Base-by-base conservation (phyloP, 768 basidiomycete species). In the Boletus huronensis region DNA sequence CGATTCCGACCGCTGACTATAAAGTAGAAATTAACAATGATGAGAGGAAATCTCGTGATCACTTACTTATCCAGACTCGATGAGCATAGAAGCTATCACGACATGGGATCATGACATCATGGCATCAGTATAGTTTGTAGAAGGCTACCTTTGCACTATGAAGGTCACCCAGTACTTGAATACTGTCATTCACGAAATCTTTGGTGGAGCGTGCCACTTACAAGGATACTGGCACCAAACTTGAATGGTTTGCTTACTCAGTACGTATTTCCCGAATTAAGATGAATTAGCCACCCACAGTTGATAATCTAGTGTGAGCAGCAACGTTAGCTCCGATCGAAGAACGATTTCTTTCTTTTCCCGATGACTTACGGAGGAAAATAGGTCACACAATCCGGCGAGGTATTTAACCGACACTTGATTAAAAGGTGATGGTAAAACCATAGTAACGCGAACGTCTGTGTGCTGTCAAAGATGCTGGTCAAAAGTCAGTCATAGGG, bases 401-500 rank as follows among this genome's bases (percentile, higher is more conserved):
- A 40, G 6, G 10, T 6, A 23, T 25, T 58, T 40, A 11, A 35
- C 31, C 55, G 58, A 48, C 64, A 65, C 3, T 3, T 8, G 23
- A 65, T 21, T 25, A 65, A 48, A 21, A 54, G 1, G 51, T 19
- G 36, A 38, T 38, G 8, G n/a, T 38, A 16, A 5, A 28, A 16
- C 34, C 17, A 48, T 11, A 28, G 1, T 16, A 32, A 0, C 23
- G 25, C 25, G 2, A 39, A 6, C 1, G 55, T 61, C 8, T 61
- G 54, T 6, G 16, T 3, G 19, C 3, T 60, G 17, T 62, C 53
- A 23, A 59, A 26, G 31, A 52, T 1, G 14, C 64, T 65, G 28
- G n/a, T 41, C 7, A 1, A 36, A 41, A 8, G 25, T 63, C 35
- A 60, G 42, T 3, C 11, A 32, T 14, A 23, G 1, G 28, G 23